Evolutionary conservation across 169 alveolate genomes (phyloP), one percentile per base, ranked within the genome.

Genomic region (Eimeria sp.): DNA sequence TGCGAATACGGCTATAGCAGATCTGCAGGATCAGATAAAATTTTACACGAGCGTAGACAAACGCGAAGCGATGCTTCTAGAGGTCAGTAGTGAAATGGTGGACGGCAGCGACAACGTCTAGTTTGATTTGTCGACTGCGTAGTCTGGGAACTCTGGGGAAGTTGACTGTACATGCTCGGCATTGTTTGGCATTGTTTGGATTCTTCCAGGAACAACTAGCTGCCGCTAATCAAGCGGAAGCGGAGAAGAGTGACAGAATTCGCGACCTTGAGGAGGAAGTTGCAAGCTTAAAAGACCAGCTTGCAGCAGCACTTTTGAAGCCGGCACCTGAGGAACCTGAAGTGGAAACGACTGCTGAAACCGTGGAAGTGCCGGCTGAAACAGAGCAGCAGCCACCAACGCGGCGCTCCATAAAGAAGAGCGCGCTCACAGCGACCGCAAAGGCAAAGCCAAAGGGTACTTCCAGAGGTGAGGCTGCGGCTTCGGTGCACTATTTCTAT

Each of bases 1-100:
- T 30, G 97, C 98, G 60, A 96, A 96, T 60, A 85, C 93, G 14
- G 30, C 93, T 40, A 85, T 85, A 37, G 80, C 93, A 66, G 93
- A 85, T 33, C 66, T 85, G 62, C 93, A 85, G 43, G 93, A 85
- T 46, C 93, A 85, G 64, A 46, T 85, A 6, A 85, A 85, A 56
- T 85, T 85, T 64, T 74, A 85, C 66, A 85, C 93, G n/a, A 85
- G 93, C 64, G 93, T 85, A 52, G 93, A 85, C 71, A 60, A 20
- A 52, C 80, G 93, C 14, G 93, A 85, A 62, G 93, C 93, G 40
- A 85, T 37, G 60, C 58, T 85, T 20, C 52, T 85, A 85, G 93
- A 85, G 93, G 93, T 85, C 46, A 85, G 93, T 49, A 20, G 16
- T 25, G 10, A 33, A 33, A 30, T 33, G 62, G 14, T 62, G 62